phyloP scores from a whole-genome alignment of 345 rosid species.

The Camelina neglecta region DNA sequence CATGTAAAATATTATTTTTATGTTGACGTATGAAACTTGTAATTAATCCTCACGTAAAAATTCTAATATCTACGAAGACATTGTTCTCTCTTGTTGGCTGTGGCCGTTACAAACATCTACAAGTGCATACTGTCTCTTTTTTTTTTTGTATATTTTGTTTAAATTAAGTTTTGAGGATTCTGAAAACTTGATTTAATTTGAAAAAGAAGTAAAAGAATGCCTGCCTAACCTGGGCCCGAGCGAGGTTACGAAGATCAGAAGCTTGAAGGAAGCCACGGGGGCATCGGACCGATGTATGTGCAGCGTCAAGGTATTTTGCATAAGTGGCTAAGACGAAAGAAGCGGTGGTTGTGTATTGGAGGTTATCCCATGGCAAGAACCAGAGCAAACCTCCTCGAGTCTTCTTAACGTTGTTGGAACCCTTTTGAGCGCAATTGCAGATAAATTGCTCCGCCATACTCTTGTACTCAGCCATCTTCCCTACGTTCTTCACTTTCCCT shows the following conservation, averaged over 20 bases:
- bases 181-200: slow-evolving; percentile 27
- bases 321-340: slow-evolving; percentile 52
- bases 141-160: background rate
- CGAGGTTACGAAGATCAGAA: slow-evolving; percentile 35
- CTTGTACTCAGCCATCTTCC: slow-evolving; percentile 66
- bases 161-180: background rate
- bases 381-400: slow-evolving; percentile 68
- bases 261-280: slow-evolving; percentile 46
- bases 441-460: slow-evolving; percentile 88
- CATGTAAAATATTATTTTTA: background rate
- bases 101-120: background rate
- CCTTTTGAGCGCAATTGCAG: slow-evolving; percentile 84
- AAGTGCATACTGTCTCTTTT: background rate
- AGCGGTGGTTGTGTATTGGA: slow-evolving; percentile 59
- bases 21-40: no score
- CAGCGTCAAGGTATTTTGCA: slow-evolving; percentile 50
- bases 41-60: background rate
- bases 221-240: slow-evolving; percentile 38
- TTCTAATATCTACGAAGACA: background rate
- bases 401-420: slow-evolving; percentile 49
- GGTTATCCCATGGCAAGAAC: slow-evolving; percentile 56
- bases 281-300: slow-evolving; percentile 49
- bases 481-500: slow-evolving; percentile 44
- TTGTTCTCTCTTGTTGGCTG: background rate
- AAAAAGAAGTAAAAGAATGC: background rate